These are phyloP conservation scores for Candida ponderosae DNA, from an alignment of 805 yeast species.

Conservation along the genomic window DNA sequence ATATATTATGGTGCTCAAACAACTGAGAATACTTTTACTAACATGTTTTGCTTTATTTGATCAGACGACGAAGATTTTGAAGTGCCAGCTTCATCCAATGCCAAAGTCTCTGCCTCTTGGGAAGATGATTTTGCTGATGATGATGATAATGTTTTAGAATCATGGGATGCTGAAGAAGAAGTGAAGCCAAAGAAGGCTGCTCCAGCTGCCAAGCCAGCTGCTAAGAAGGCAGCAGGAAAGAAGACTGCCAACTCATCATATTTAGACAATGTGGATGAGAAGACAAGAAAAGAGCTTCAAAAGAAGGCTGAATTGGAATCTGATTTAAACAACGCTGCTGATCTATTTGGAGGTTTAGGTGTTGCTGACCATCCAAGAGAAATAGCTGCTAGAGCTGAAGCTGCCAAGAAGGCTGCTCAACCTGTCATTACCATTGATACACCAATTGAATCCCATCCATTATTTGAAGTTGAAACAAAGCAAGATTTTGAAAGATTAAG, in stretches of 20 bases:
- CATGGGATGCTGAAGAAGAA: slow-evolving; percentile 87
- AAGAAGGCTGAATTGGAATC: slow-evolving; percentile 75
- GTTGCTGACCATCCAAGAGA: slow-evolving; percentile 42
- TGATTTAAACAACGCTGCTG: slow-evolving; percentile 90
- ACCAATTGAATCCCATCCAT: slow-evolving; percentile 67
- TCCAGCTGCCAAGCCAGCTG: slow-evolving; percentile 16
- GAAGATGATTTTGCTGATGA: slow-evolving; percentile 66
- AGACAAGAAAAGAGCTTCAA: slow-evolving; percentile 66
- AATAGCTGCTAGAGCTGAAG: slow-evolving; percentile 26
- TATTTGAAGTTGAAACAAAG: slow-evolving; percentile 77
- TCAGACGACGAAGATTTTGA: slow-evolving; percentile 87
- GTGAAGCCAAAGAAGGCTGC: slow-evolving; percentile 22
- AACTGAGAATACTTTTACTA: neutral
- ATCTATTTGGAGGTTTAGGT: slow-evolving; percentile 69
- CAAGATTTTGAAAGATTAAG: slow-evolving; percentile 73
- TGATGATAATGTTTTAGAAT: slow-evolving; percentile 73
- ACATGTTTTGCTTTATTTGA: too few species aligned
- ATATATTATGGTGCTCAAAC: neutral
- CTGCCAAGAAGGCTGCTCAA: slow-evolving; percentile 23
- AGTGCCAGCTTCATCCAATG: slow-evolving; percentile 44
- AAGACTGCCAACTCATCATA: slow-evolving; percentile 37
- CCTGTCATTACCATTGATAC: slow-evolving; percentile 42
- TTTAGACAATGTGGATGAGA: slow-evolving; percentile 63
- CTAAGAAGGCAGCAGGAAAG: slow-evolving; percentile 19
- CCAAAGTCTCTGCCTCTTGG: slow-evolving; percentile 63